These are phyloP conservation scores for Jamesozyma jinghongensis DNA, from an alignment of 805 yeast species.

Conservation along the genomic window DNA sequence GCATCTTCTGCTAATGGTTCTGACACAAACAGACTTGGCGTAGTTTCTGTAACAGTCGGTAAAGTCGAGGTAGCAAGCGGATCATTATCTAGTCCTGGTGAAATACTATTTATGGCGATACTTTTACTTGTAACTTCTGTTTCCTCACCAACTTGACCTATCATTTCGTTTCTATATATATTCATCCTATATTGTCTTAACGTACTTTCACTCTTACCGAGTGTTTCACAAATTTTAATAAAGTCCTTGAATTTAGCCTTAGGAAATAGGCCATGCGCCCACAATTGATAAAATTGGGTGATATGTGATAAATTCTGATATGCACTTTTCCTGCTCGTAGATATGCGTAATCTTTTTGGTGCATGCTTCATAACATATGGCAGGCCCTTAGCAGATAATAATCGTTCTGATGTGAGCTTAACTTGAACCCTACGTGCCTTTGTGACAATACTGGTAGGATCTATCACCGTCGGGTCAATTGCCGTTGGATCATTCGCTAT, in stretches of 20 bases:
- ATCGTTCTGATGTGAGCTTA: constrained; percentile 43
- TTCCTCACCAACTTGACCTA: constrained; percentile 4
- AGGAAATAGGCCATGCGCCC: constrained; percentile 74
- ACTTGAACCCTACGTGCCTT: constrained; percentile 29
- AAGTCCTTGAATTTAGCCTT: constrained; percentile 72
- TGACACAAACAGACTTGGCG: neutral
- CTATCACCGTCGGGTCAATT: constrained; percentile 11
- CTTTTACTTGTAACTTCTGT: constrained; percentile 3
- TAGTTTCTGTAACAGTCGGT: neutral
- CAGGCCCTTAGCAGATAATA: constrained; percentile 48
- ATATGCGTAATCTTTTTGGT: constrained; percentile 28
- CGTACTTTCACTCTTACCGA: constrained; percentile 37
- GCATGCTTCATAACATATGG: constrained; percentile 39
- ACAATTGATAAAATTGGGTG: constrained; percentile 52
- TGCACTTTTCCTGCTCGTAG: constrained; percentile 17
- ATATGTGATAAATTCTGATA: constrained; percentile 29
- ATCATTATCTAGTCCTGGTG: neutral
- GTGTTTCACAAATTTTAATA: constrained; percentile 40
- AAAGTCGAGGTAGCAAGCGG: neutral
- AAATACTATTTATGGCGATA: neutral
- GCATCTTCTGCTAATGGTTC: too few relatives aligned
- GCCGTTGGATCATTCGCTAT: constrained; percentile 2
- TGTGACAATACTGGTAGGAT: constrained; percentile 21
- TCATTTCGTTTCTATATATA: constrained; percentile 34
- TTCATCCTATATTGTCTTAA: constrained; percentile 37